Evolutionary conservation across 768 basidiomycete species (phyloP).

Genomic region (Boletus speciosus): DNA sequence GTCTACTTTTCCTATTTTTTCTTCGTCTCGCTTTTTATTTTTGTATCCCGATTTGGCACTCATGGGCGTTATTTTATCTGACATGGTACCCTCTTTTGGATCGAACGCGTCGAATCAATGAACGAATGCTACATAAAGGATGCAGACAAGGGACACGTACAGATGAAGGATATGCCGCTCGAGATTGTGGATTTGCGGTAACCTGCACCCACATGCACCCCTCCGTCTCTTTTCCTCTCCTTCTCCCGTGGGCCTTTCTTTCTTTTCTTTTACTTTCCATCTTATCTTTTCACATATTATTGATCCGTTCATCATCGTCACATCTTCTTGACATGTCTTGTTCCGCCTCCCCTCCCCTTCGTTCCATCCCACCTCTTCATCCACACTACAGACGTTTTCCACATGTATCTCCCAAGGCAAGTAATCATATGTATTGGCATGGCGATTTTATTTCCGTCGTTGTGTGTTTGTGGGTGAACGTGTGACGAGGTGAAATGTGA

Average conservation of each 20-base stretch:
- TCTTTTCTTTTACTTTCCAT: not conserved
- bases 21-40: not conserved
- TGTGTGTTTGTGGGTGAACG: not conserved
- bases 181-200: conserved; percentile 83
- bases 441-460: not conserved
- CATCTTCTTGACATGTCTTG: not conserved
- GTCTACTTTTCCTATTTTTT: conserved; percentile 24
- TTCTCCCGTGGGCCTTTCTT: too few relatives aligned
- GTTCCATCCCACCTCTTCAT: not conserved
- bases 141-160: conserved; percentile 81
- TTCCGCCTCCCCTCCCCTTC: not conserved
- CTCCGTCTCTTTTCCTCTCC: too few relatives aligned
- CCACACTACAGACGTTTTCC: conserved; percentile 1
- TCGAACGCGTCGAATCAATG: not conserved
- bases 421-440: not conserved
- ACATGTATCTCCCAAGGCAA: conserved; percentile 7
- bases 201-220: not conserved
- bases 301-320: not conserved
- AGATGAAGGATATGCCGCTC: conserved; percentile 65
- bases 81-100: not conserved
- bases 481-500: not conserved
- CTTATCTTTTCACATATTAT: not conserved
- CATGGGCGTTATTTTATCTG: not conserved
- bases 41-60: not conserved
- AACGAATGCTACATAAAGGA: conserved; percentile 43